These are phyloP conservation scores for Diplodia scrobiculata DNA, from an alignment of 2,329 filamentous ascomycete genomes.

Conservation along the genomic window DNA sequence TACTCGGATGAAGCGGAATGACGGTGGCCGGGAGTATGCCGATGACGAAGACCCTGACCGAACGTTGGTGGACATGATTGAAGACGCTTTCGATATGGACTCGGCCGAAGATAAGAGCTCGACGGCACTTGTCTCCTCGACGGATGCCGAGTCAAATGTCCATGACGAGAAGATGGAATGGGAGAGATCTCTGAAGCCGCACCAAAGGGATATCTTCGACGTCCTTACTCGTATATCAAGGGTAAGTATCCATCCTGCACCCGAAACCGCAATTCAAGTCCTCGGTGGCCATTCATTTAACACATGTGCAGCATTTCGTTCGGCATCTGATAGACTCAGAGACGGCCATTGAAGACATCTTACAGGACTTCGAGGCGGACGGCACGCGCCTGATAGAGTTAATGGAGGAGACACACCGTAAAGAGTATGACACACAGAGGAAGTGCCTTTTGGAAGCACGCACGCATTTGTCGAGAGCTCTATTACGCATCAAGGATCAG, in stretches of 20 bases:
- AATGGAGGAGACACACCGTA: conserved; percentile 47
- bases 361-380: conserved; percentile 50
- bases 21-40: neutral
- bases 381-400: conserved; percentile 49
- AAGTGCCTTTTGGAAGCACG: neutral
- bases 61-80: conserved; percentile 35
- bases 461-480: neutral
- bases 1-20: neutral
- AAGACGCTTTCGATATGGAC: conserved; percentile 26
- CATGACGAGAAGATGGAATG: conserved; percentile 43
- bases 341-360: conserved; percentile 48
- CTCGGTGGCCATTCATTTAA: neutral
- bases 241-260: conserved; percentile 14
- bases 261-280: neutral
- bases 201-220: conserved; percentile 46
- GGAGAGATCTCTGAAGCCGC: conserved; percentile 44
- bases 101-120: neutral
- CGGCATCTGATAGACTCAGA: conserved; percentile 53
- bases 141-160: conserved; percentile 9
- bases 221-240: conserved; percentile 44
- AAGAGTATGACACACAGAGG: conserved; percentile 27
- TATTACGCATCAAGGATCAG: neutral
- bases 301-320: conserved; percentile 44
- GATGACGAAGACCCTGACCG: conserved; percentile 31
- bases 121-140: neutral